Base-by-base conservation (phyloP, 169 alveolate genomes). In the Sarcocystis neurona region DNA sequence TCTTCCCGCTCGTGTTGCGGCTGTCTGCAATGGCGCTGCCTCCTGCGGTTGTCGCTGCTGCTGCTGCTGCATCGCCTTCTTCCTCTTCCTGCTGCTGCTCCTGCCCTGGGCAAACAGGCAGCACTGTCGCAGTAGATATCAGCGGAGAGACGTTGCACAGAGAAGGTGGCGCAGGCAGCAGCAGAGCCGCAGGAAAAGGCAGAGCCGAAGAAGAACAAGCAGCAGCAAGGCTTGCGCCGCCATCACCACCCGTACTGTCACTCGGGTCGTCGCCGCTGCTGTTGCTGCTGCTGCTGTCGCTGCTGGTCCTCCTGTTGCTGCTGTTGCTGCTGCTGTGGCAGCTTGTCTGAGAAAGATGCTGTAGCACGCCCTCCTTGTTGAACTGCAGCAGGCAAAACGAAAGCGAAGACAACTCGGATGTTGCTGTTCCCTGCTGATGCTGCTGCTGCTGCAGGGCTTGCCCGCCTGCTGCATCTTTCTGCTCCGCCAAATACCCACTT, bases 21-120 rank as follows among this genome's bases (percentile, higher is more conserved):
- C 82, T n/a, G 15, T 53, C 34, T 72, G 32, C 56, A 39, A 56
- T 34, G 48, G 5, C 82, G 34, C 58, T 23, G 23, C 30, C 30
- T 23, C 23, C 82, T n/a, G 15, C 82, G 34, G 82, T n/a, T 72
- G 32, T 32, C 41, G 82, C 58, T 27, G 5, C 82, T 72, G 82
- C 50, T 72, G 82, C 37, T 53, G 53, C 56, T 39, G 82, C 41
- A 72, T 18, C 39, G 82, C 82, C 39, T 27, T 30, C 58, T 39
- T 12, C 32, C 58, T 41, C 46, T 72, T n/a, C 30, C 58, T 23
- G 56, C 34, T 39, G 58, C 47, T 30, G 43, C 41, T 53, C 48
- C 34, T 20, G 37, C 34, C 32, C 82, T 72, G 82, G 32, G n/a
- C n/a, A n/a, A n/a, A n/a, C n/a, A n/a, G n/a, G n/a, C n/a, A n/a